Base-by-base conservation (phyloP, 176 grass and related monocot genomes). In the Thinopyrum elongatum region DNA sequence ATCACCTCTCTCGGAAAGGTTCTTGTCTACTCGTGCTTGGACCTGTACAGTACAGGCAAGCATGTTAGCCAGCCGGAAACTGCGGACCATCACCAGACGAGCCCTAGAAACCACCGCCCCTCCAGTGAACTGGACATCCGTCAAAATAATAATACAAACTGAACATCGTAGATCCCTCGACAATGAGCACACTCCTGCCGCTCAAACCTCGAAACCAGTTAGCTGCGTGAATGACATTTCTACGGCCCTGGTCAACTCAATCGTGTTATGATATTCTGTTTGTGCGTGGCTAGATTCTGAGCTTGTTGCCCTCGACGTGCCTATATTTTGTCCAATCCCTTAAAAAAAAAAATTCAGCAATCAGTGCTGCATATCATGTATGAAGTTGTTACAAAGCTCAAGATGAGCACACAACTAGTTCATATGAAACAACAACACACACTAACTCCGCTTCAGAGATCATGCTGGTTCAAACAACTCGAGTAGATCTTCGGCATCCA, bases 1-100 rank as follows among this genome's bases (percentile, higher is more conserved):
- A 62, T 41, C 57, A 63, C 77, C 55, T 77, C 55, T 77, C 46
- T 21, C 26, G 8, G 11, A 76, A 77, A 35, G 76, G 53, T 36
- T 78, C 9, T 34, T 76, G 44, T 66, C 60, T 65, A 3, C 7
- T 69, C 79, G 62, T 46, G 41, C 19, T 51, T 60, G 15, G 53
- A 65, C 38, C 21, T 46, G 38, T 14, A 35, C 65, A 34, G n/a
- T 36, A 38, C 67, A 23, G 11, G 13, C 57, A 22, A 75, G 38
- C 82, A 67, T 31, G 44, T 85, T 78, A 41, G 46, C n/a, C 23
- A 29, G n/a, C 62, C 83, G 74, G 23, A 39, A 70, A 4, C 84
- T 57, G 55, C 75, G 47, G 65, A 69, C n/a, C 41, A 42, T 42
- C 3, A 42, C 41, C 38, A 63, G 33, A 33, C 16, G 36, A 84